Base-by-base conservation (phyloP, 257 asterid genomes). In the Lavandula angustifolia region DNA sequence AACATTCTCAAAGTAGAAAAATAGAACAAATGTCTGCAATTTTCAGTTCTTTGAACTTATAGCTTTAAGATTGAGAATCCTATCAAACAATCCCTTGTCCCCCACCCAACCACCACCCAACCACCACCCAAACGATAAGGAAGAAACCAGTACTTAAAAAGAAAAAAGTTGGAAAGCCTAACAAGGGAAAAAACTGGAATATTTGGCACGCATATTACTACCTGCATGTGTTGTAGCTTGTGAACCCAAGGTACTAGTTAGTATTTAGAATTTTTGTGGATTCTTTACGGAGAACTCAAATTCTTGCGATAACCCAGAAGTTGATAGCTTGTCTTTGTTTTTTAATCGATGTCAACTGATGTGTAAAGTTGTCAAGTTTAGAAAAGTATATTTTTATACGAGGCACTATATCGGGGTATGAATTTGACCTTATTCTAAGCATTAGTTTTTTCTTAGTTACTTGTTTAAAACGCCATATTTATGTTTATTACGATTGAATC, bases 21-120 rank as follows among this genome's bases (percentile, higher is more conserved):
- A 43, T 47, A 43, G 27, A 52, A 35, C 54, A 34, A 52, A 54
- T 37, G 11, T 44, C 59, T 44, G 49, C 59, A 35, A 60, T 32
- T 41, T 22, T 61, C 10, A 37, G 27, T 42, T 8, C 29, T 72
- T 50, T 46, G 31, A 62, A 37, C 12, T 54, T 29, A 29, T 32
- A 18, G 46, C 67, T 63, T 57, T 65, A 44, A 35, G 60, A 16
- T 33, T 64, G 34, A 32, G 13, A 33, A 32, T 37, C 63, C 63
- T 38, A 34, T 10, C 38, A 38, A 57, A 57, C 34, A 27, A 1
- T 10, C 12, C 43, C 54, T 31, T 3, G 2, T 3, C 14, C 54
- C 41, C 12, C 14, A 8, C 29, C 48, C 47, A 7, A 29, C 37
- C 51, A 60, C 12, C 14, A 8, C 29, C 48, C 47, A 7, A 29